Evolutionary conservation across 148 eudicot genomes (phyloP), one percentile per base, ranked within the genome.

Genomic region (Rhododendron henanense): DNA sequence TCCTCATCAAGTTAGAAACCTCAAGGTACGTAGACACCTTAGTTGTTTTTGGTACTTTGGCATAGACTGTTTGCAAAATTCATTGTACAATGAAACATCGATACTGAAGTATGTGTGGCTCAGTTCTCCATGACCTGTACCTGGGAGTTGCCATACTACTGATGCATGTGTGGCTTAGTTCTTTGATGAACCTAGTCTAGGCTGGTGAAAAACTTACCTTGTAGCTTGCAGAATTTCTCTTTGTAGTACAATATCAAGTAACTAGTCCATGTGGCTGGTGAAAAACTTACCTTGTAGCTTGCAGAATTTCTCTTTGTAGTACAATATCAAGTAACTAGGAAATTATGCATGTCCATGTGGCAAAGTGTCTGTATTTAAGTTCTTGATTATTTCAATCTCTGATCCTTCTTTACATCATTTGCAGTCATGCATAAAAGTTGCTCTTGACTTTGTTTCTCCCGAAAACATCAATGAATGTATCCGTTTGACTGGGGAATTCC

Each of bases 401-500:
- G 65, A 55, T 28, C 44, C 55, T 71, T 28, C 21, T 81, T 35
- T 11, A 10, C 65, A 18, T 76, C 39, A 44, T 48, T 78, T 59
- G n/a, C 86, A 88, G 90, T 88, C 90, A 53, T 88, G 45, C 45
- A 41, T 41, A 41, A 41, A 41, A 41, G 45, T 41, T 41, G 45
- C 45, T 41, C 45, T 41, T 41, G 45, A 41, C 45, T 41, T 41
- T 41, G 45, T 41, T 41, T 88, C 90, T 45, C 90, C 90, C 75
- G 90, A 88, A 86, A 88, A 88, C 55, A 35, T 88, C 71, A 13
- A 53, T 57, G 90, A 88, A 69, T 88, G 90, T 39, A 81, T 88
- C 83, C 87, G 84, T 61, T 84, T 88, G 85, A 88, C 90, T 44
- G 86, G 84, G 71, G 90, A 88, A 71, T 88, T 86, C 51, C 88